Evolutionary conservation across 306 rosid genomes (phyloP).

Genomic region (Astragalus glycyphyllos): DNA sequence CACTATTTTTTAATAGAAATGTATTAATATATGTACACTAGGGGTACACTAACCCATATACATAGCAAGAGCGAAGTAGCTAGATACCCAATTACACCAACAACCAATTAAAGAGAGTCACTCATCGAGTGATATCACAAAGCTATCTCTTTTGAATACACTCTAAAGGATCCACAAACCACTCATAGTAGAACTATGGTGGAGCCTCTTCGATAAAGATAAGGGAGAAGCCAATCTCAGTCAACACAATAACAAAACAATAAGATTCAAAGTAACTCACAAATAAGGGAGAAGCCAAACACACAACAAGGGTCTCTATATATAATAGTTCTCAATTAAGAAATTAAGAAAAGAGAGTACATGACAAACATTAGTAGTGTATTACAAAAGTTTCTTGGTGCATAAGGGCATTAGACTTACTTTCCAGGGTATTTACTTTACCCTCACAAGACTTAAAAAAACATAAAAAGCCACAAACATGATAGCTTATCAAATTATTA

Average conservation of each 20-base stretch:
- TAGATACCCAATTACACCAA: too few relatives aligned
- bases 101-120: too few relatives aligned
- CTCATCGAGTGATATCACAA: too few relatives aligned
- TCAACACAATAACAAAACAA: not conserved
- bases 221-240: not conserved
- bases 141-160: too few relatives aligned
- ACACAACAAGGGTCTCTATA: not conserved
- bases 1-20: too few relatives aligned
- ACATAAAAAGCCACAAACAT: not conserved
- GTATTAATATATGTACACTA: too few relatives aligned
- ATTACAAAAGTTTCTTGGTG: not conserved
- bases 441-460: not conserved
- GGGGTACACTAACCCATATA: too few relatives aligned
- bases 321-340: not conserved
- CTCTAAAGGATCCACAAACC: too few relatives aligned
- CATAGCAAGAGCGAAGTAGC: too few relatives aligned
- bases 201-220: not conserved
- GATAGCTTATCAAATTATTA: not conserved
- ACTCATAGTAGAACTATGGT: too few relatives aligned
- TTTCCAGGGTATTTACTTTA: conserved; percentile 2
- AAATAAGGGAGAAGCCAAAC: not conserved
- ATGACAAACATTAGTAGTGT: not conserved
- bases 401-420: not conserved
- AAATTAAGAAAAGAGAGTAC: conserved; percentile 6
- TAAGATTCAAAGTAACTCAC: not conserved